Evolutionary conservation across 176 grass and related monocot species (phyloP), one percentile per base, ranked within the genome.

Genomic region (Phoenix roebelenii): DNA sequence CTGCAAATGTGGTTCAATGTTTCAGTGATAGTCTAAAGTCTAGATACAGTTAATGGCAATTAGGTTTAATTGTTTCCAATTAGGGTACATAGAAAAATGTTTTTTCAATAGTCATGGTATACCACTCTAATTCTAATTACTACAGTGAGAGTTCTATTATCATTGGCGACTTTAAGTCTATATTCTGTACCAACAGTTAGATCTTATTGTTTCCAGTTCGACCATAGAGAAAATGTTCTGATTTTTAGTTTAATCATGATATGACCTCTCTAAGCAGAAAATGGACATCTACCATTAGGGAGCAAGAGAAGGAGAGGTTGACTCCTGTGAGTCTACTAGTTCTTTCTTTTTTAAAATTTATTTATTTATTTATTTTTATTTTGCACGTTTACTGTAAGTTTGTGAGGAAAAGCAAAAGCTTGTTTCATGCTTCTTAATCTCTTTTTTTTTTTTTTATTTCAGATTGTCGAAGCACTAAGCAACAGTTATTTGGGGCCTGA

Each of bases 391-490:
- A 28, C 25, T 68, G 24, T 44, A 44, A 44, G 14, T 44, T 44
- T 44, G 35, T 14, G 35, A 9, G 14, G 35, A 44, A 30, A 30
- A 30, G 28, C 28, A 29, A 29, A 29, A 12, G 9, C 35, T 12
- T 10, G 10, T 39, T 39, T 39, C 35, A 10, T 44, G 35, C 10
- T 10, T 51, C 39, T 77, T 82, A n/a, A 49, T 58, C 50, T 1
- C 63, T 69, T 79, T 72, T 20, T 20, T 20, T 72, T 73, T 70
- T 20, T 20, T 72, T 73, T 70, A 9, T 65, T 70, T 79, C 73
- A 98, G 93, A 98, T 98, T 76, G 81, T 98, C 14, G 93, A 98
- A 71, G 93, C 87, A 83, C 79, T 98, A 64, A 90, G 84, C 62
- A 90, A 85, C 69, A 78, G 83, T 9, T 98, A 98, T 77, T 87